Evolutionary conservation across 2,329 filamentous ascomycete species (phyloP).

Genomic region (Apiospora saccharicola): DNA sequence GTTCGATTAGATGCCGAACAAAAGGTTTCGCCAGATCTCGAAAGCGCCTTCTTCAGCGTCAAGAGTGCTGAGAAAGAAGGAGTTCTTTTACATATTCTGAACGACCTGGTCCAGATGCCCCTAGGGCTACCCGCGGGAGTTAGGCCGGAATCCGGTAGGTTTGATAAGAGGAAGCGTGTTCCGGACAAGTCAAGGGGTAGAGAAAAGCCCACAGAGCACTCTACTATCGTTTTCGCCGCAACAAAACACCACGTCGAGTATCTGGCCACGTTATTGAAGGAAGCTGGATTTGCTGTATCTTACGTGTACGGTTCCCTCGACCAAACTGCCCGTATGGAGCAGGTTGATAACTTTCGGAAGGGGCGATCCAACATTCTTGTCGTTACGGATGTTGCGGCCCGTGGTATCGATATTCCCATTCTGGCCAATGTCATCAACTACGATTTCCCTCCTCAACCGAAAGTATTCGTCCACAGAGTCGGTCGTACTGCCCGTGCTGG

Average conservation of each 20-base stretch:
- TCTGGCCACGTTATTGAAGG: slow-evolving; percentile 77
- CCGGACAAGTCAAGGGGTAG: slow-evolving; percentile 60
- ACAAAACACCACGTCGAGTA: slow-evolving; percentile 99
- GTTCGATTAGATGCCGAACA: slow-evolving; percentile 92
- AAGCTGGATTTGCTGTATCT: slow-evolving; percentile 86
- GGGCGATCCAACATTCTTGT: slow-evolving; percentile 90
- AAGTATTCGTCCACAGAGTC: slow-evolving; percentile 95
- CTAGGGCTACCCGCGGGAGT: slow-evolving; percentile 65
- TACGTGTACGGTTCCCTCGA: slow-evolving; percentile 96
- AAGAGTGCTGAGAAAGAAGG: slow-evolving; percentile 96
- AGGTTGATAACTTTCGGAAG: slow-evolving; percentile 87
- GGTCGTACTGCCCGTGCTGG: slow-evolving; percentile 95
- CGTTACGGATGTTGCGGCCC: slow-evolving; percentile 93
- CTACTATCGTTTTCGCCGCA: slow-evolving; percentile 92
- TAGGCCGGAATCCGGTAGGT: slow-evolving; percentile 53
- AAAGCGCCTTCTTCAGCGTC: slow-evolving; percentile 92
- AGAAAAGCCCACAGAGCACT: slow-evolving; percentile 84
- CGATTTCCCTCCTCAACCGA: slow-evolving; percentile 95
- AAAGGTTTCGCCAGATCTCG: slow-evolving; percentile 94
- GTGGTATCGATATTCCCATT: slow-evolving; percentile 97
- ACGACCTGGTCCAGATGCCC: slow-evolving; percentile 93
- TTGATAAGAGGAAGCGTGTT: slow-evolving; percentile 74
- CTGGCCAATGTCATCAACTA: slow-evolving; percentile 98
- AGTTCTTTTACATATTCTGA: slow-evolving; percentile 84
- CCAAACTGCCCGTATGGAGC: slow-evolving; percentile 89